Evolutionary conservation across 208 protist genomes (phyloP), one percentile per base, ranked within the genome.

Genomic region (Crithidia acanthocephali): DNA sequence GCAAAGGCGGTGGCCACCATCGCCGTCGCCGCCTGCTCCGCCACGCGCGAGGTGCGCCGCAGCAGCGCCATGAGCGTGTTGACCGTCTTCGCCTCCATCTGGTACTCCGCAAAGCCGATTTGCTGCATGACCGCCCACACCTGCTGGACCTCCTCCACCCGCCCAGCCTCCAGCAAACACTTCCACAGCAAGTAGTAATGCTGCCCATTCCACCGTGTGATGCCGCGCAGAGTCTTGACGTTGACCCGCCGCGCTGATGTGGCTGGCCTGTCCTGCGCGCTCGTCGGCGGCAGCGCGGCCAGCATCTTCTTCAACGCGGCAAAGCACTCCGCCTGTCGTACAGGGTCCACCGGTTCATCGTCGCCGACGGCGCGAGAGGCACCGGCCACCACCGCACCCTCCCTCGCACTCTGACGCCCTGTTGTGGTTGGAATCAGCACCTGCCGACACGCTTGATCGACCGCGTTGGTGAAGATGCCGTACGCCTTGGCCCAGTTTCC

Each of bases 101-200:
- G 81, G 72, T 80, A 84, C 16, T 90, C 79, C 6, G 86, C 63
- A 63, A 91, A 86, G 15, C 91, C 91, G 61, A 83, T 90, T 8
- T 74, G 58, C 67, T 85, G 84, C 77, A 93, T 86, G 15, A 91
- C 86, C 30, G 51, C 57, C 87, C 88, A 96, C 56, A 94, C 87
- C 10, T 68, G 57, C 53, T 76, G 70, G 40, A 83, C 68, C 68
- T 94, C 85, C 23, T 64, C 53, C n/a, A 87, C 27, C n/a, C 74
- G 84, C 20, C 80, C 67, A 1, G 69, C 58, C 56, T 83, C 80
- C 15, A 94, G 57, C 6, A 96, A 75, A n/a, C 80, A 44, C 63
- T 89, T 90, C 52, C 92, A 55, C 44, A 96, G 60, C 44, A 91
- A 23, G 72, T 86, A 90, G 70, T 84, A 91, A 77, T 96, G 88